phyloP scores from a whole-genome alignment of 1,284 basidiomycete species.

The Ustilago vetiveriae region DNA sequence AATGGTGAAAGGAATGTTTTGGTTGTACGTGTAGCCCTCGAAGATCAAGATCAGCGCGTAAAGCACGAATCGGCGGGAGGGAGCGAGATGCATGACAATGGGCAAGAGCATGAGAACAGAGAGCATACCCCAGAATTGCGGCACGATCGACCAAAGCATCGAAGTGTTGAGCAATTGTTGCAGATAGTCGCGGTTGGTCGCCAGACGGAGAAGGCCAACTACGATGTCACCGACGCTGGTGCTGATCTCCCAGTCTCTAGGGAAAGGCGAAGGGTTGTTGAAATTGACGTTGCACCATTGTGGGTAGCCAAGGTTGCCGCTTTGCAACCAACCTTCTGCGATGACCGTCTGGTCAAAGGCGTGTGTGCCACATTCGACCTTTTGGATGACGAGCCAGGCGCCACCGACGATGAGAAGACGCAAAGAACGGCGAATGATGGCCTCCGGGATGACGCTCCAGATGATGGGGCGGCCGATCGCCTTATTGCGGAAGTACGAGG shows the following conservation, averaged over 20 bases:
- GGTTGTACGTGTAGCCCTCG: slow-evolving; percentile 29
- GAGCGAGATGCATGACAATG: slow-evolving; percentile 65
- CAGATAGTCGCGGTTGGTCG: slow-evolving; percentile 67
- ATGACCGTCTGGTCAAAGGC: slow-evolving; percentile 61
- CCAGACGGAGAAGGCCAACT: slow-evolving; percentile 66
- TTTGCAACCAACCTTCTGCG: slow-evolving; percentile 58
- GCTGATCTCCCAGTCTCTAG: slow-evolving; percentile 33
- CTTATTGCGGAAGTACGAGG: slow-evolving; percentile 64
- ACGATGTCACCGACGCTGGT: slow-evolving; percentile 66
- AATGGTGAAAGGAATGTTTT: slow-evolving; percentile 62
- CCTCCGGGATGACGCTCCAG: slow-evolving; percentile 64
- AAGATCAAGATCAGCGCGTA: slow-evolving; percentile 58
- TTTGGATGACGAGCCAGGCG: slow-evolving; percentile 67
- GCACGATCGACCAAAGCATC: slow-evolving; percentile 68
- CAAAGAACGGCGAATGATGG: slow-evolving; percentile 68
- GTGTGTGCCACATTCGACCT: slow-evolving; percentile 54
- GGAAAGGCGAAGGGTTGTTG: slow-evolving; percentile 27
- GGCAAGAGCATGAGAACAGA: slow-evolving; percentile 68
- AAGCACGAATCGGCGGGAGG: slow-evolving; percentile 65
- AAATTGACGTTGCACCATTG: slow-evolving; percentile 67
- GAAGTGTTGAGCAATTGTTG: slow-evolving; percentile 68
- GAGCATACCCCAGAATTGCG: slow-evolving; percentile 69
- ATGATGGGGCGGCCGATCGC: slow-evolving; percentile 63
- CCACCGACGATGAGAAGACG: slow-evolving; percentile 68
- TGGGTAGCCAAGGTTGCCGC: slow-evolving; percentile 66